A percentile compares a stretch with the other conserved stretches of the same genome.
phyloP scores from a whole-genome alignment of 2,329 filamentous ascomycete genomes.

The Rhynchosporium graminicola region DNA sequence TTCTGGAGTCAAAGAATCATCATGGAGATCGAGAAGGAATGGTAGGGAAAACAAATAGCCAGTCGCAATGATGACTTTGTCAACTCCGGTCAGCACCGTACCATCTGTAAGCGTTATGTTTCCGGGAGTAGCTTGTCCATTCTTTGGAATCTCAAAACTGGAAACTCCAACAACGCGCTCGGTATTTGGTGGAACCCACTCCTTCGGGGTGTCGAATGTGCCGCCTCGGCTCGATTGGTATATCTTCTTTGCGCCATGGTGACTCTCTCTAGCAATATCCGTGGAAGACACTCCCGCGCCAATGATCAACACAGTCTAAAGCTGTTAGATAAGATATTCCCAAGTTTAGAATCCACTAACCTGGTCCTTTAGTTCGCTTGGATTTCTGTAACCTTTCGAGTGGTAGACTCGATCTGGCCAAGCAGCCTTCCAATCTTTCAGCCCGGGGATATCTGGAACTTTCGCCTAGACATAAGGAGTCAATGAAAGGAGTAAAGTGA shows the following conservation, averaged over 20 bases:
- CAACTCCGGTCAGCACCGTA: constrained; percentile 52
- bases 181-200: constrained; percentile 27
- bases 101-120: constrained; percentile 56
- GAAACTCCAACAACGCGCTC: constrained; percentile 29
- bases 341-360: constrained; percentile 5
- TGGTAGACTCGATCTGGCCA: constrained; percentile 59
- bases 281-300: constrained; percentile 57
- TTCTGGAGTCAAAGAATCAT: constrained; percentile 43
- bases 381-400: constrained; percentile 71
- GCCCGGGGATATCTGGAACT: constrained; percentile 60
- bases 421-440: constrained; percentile 55
- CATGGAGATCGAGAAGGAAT: constrained; percentile 55
- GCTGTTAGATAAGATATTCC: neutral
- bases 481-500: neutral
- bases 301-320: constrained; percentile 53
- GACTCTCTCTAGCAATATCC: constrained; percentile 36
- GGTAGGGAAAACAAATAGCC: constrained; percentile 70
- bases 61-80: constrained; percentile 65
- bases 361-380: constrained; percentile 57
- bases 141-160: constrained; percentile 25
- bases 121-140: constrained; percentile 47
- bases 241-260: constrained; percentile 31
- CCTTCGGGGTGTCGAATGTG: constrained; percentile 30
- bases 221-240: constrained; percentile 35
- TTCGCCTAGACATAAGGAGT: constrained; percentile 48